Base-by-base conservation (phyloP, 78 protist species). In the Mastigamoeba balamuthi region DNA sequence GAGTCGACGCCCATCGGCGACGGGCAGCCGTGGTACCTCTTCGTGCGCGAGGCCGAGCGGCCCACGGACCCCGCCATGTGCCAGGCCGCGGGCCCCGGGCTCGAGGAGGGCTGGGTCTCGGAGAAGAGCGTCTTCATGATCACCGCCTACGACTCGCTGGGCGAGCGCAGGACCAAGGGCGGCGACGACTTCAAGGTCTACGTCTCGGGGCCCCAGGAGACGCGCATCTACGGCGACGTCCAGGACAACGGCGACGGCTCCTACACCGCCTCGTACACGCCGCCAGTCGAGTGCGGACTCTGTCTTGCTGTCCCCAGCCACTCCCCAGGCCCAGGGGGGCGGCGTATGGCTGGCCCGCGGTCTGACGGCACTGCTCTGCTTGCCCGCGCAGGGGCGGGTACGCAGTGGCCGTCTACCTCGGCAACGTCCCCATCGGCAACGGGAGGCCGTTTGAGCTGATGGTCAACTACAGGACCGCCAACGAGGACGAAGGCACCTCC, bases 321-420 rank as follows among this genome's bases (percentile, higher is more conserved):
- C n/a, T n/a, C n/a, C n/a, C n/a, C n/a, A n/a, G n/a, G n/a, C n/a
- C n/a, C n/a, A n/a, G n/a, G n/a, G n/a, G n/a, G n/a, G n/a, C n/a
- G n/a, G n/a, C n/a, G n/a, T n/a, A n/a, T n/a, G n/a, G n/a, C n/a
- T n/a, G n/a, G n/a, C n/a, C n/a, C n/a, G n/a, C n/a, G n/a, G n/a
- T n/a, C n/a, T n/a, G n/a, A n/a, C n/a, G n/a, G n/a, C n/a, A n/a
- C n/a, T n/a, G n/a, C n/a, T n/a, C n/a, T n/a, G n/a, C n/a, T n/a
- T n/a, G n/a, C n/a, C n/a, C n/a, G n/a, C n/a, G 33, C 17, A 48
- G 86, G 80, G 29, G 76, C 29, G 86, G 86, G 1, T 82, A 75
- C 38, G 86, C 86, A 7, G 71, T 81, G 25, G 86, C 81, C 2
- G 75, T 82, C n/a, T 75, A 82, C 64, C 23, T 82, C 5, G 81